phyloP scores from a whole-genome alignment of 2,329 filamentous ascomycete species.

The Fusarium marasasianum region DNA sequence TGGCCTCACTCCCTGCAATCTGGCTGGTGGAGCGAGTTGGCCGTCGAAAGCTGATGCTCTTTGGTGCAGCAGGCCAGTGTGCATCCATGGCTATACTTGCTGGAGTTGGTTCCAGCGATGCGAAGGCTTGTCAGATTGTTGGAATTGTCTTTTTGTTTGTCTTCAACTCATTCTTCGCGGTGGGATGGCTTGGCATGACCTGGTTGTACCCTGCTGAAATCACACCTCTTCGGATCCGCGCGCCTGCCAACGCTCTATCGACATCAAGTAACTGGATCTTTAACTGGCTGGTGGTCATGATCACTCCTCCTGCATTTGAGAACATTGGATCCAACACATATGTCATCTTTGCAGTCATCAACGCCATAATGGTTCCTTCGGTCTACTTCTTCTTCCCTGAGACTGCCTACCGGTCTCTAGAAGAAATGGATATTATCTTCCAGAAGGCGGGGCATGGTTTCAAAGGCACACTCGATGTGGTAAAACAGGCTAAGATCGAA shows the following conservation, averaged over 20 bases:
- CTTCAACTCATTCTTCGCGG: slow-evolving; percentile 66
- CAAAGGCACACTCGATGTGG: slow-evolving; percentile 48
- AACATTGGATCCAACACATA: slow-evolving; percentile 69
- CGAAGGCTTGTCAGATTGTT: slow-evolving; percentile 63
- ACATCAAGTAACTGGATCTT: slow-evolving; percentile 69
- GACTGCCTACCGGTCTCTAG: slow-evolving; percentile 69
- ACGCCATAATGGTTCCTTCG: slow-evolving; percentile 65
- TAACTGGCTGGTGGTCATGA: slow-evolving; percentile 71
- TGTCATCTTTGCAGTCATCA: slow-evolving; percentile 73
- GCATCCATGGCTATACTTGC: slow-evolving; percentile 71
- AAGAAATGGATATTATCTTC: slow-evolving; percentile 74
- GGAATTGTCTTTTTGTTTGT: slow-evolving; percentile 74
- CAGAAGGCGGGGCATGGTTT: slow-evolving; percentile 60
- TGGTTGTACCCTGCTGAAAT: slow-evolving; percentile 76
- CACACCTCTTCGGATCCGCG: slow-evolving; percentile 72
- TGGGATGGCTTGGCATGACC: slow-evolving; percentile 67
- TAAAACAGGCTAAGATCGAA: slow-evolving; percentile 55
- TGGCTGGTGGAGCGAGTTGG: slow-evolving; percentile 74
- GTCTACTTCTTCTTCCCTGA: slow-evolving; percentile 73
- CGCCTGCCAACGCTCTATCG: slow-evolving; percentile 66
- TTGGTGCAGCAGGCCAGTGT: slow-evolving; percentile 71
- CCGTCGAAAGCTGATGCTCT: slow-evolving; percentile 76
- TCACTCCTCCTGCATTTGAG: slow-evolving; percentile 67
- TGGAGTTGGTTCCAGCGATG: slow-evolving; percentile 60
- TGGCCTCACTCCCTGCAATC: slow-evolving; percentile 69